A percentile compares a stretch with the other conserved stretches of the same genome.
phyloP scores from a whole-genome alignment of 768 basidiomycete species.

The Sporobolomyces pararoseus region DNA sequence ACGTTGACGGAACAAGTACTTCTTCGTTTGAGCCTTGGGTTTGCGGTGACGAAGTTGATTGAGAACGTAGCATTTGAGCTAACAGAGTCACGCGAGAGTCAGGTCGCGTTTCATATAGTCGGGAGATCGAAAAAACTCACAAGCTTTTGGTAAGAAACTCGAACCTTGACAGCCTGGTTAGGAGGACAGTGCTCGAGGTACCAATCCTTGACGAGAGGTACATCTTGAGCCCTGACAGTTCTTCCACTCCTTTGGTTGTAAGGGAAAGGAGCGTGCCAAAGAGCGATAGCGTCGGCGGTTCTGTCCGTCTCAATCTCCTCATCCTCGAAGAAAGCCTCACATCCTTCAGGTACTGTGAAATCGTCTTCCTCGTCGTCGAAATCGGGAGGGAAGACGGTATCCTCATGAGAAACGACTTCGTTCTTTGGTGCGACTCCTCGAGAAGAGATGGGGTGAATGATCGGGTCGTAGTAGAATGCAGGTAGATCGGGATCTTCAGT shows the following conservation, averaged over 20 bases:
- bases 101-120: background rate
- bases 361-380: slow-evolving; percentile 72
- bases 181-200: slow-evolving; percentile 98
- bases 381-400: slow-evolving; percentile 82
- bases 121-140: slow-evolving; percentile 49
- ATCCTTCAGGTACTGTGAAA: slow-evolving; percentile 73
- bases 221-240: slow-evolving; percentile 88
- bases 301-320: slow-evolving; percentile 65
- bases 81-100: background rate
- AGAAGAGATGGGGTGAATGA: slow-evolving; percentile 94
- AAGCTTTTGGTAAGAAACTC: slow-evolving; percentile 97
- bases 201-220: slow-evolving; percentile 96
- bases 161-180: slow-evolving; percentile 91
- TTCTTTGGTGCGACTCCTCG: slow-evolving; percentile 74
- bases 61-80: slow-evolving; percentile 80
- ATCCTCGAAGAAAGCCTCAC: slow-evolving; percentile 77
- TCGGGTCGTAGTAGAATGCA: slow-evolving; percentile 97
- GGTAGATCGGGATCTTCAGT: slow-evolving; percentile 99
- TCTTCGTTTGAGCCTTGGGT: slow-evolving; percentile 97
- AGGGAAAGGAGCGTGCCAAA: slow-evolving; percentile 98
- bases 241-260: slow-evolving; percentile 87
- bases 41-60: slow-evolving; percentile 84
- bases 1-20: slow-evolving; percentile 88
- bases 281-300: slow-evolving; percentile 91
- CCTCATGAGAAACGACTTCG: slow-evolving; percentile 82